These are phyloP conservation scores for Glutinoglossum americanum DNA, from an alignment of 495 filamentous ascomycete genomes.

Conservation along the genomic window DNA sequence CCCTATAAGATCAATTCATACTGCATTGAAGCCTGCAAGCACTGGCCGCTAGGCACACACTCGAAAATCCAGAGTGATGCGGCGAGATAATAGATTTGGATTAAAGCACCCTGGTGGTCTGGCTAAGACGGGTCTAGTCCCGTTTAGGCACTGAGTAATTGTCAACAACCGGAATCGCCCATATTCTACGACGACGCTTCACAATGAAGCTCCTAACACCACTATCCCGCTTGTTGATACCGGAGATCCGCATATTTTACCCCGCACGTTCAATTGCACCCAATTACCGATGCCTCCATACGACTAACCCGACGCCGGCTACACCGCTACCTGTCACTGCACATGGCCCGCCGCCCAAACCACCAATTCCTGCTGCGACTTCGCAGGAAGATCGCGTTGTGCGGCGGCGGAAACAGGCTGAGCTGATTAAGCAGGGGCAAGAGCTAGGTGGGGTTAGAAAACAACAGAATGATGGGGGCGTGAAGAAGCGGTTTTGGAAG, in stretches of 20 bases:
- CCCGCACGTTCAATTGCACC: neutral
- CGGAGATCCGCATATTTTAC: neutral
- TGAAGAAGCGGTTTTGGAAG: slow-evolving; percentile 68
- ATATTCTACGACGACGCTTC: too few relatives aligned
- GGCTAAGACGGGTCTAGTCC: too few relatives aligned
- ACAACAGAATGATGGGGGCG: slow-evolving; percentile 20
- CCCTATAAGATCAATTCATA: too few relatives aligned
- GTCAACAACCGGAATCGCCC: too few relatives aligned
- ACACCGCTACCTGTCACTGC: slow-evolving; percentile 48
- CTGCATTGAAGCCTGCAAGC: too few relatives aligned
- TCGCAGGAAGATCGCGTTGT: slow-evolving; percentile 28
- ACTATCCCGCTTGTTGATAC: neutral
- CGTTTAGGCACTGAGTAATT: too few relatives aligned
- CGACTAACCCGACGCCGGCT: slow-evolving; percentile 26
- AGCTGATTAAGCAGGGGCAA: slow-evolving; percentile 26
- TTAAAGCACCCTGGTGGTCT: too few relatives aligned
- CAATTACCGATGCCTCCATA: slow-evolving; percentile 17
- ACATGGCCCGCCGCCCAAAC: slow-evolving; percentile 64
- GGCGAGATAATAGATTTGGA: too few relatives aligned
- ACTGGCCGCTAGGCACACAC: too few relatives aligned
- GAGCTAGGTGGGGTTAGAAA: slow-evolving; percentile 20
- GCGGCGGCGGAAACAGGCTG: slow-evolving; percentile 31
- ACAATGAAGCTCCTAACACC: neutral
- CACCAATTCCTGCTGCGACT: slow-evolving; percentile 37
- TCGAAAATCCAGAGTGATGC: too few relatives aligned